Percentiles rank a stretch among this genome's conserved stretches.
Conservation (phyloP, 176 grass and related monocot species). For the Aegilops bicornis region DNA sequence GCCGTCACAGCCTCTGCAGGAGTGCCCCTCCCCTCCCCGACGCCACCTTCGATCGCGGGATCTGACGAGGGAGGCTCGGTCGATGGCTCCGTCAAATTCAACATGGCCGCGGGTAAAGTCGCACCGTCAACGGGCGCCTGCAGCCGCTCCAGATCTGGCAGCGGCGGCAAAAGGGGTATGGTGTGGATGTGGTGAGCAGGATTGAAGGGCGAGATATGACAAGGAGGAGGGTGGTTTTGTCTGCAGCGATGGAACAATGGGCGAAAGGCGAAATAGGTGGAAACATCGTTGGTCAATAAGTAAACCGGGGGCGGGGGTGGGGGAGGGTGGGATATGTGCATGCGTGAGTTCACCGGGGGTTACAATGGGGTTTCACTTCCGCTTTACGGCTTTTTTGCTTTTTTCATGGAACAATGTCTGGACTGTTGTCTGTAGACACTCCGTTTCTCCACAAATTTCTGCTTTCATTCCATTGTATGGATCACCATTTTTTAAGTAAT, state of each 20-base stretch:
- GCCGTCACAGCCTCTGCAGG: background rate
- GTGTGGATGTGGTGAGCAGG: constrained; percentile 28
- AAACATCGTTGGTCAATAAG: constrained; percentile 31
- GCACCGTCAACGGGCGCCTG: background rate
- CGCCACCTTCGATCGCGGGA: constrained; percentile 41
- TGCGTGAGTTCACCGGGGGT: too few species aligned
- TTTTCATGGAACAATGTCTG: too few species aligned
- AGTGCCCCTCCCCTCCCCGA: constrained; percentile 1
- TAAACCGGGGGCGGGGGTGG: background rate
- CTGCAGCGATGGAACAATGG: constrained; percentile 28
- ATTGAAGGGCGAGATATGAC: background rate
- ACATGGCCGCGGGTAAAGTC: constrained; percentile 42
- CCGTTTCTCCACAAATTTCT: too few species aligned
- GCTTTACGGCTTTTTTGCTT: too few species aligned
- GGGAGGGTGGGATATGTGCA: too few species aligned
- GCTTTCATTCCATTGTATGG: too few species aligned
- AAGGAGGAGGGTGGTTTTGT: background rate
- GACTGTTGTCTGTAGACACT: too few species aligned
- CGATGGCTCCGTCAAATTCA: constrained; percentile 37
- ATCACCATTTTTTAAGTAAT: too few species aligned
- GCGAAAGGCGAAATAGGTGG: constrained; percentile 27
- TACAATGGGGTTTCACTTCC: too few species aligned
- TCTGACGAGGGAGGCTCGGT: constrained; percentile 20
- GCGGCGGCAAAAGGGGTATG: background rate
- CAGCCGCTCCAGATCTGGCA: background rate